These are phyloP conservation scores for Brettanomyces sp. DNA, from an alignment of 805 yeast genomes.

Conservation along the genomic window DNA sequence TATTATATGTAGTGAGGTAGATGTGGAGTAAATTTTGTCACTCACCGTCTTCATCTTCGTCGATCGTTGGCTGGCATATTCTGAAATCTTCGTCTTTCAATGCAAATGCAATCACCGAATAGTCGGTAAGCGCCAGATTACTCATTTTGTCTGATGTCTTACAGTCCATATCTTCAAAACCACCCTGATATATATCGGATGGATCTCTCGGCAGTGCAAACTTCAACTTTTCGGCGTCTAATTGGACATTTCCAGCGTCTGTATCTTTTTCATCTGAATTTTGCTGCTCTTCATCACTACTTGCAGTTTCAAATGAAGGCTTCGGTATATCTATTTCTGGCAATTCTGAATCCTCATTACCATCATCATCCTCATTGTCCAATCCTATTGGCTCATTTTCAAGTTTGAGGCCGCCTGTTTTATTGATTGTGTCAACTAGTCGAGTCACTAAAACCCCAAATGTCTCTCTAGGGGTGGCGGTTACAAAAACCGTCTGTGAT, in stretches of 20 bases:
- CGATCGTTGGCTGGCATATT: conserved; percentile 11
- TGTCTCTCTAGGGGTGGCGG: conserved; percentile 15
- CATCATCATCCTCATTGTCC: conserved; percentile 20
- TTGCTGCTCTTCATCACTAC: conserved; percentile 20
- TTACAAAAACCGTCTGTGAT: conserved; percentile 25
- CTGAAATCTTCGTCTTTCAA: conserved; percentile 28
- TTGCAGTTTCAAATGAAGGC: conserved; percentile 25
- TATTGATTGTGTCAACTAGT: conserved; percentile 31
- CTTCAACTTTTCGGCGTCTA: conserved; percentile 17
- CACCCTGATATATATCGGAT: conserved; percentile 11
- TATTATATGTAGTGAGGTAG: not conserved
- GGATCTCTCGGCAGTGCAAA: conserved; percentile 35
- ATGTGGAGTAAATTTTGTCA: not conserved
- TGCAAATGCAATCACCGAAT: conserved; percentile 33
- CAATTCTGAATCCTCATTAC: conserved; percentile 8
- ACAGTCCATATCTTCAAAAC: conserved; percentile 12
- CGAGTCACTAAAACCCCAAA: conserved; percentile 18
- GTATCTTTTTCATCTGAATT: conserved; percentile 12
- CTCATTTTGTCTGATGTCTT: conserved; percentile 22
- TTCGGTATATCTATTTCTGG: conserved; percentile 32
- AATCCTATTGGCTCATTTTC: conserved; percentile 20
- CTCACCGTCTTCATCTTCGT: not conserved
- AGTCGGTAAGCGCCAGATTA: conserved; percentile 29
- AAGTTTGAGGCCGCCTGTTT: conserved; percentile 38
- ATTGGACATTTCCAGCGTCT: conserved; percentile 5